Evolutionary conservation across 352 stramenopile species (phyloP), one percentile per base, ranked within the genome.

Genomic region (Globisporangium paroecandrum): DNA sequence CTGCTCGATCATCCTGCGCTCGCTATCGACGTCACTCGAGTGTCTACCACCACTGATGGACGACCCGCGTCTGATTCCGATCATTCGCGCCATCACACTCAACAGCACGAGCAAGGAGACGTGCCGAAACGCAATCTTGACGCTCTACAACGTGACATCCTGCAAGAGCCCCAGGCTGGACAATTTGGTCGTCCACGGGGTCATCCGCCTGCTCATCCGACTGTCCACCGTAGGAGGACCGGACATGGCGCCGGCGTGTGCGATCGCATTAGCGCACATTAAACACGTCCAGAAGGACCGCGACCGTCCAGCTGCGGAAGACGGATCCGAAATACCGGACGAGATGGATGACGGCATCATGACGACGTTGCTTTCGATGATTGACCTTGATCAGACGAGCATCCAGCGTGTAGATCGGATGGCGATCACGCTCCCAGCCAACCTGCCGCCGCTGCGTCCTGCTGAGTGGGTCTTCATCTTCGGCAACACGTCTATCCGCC

Each of bases 331-430:
- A 24, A 58, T 78, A 27, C 70, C 76, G 6, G 78, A 90, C 46
- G 76, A 87, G 41, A 89, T 93, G 79, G 81, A 92, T 32, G 78
- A 83, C 32, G 87, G 87, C 13, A 79, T 93, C 9, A 73, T 94
- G 29, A 73, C 74, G 7, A 86, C 85, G n/a, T 67, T 94, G 32
- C 56, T 94, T 38, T 77, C 87, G 1, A 92, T 94, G 87, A 87
- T 92, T 62, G 87, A 94, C 41, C 72, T 93, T 15, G 85, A 93
- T 58, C 80, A 77, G 24, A 61, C 76, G 9, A 82, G 69, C 24
- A 89, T 94, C 25, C 83, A 91, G 68, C 81, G 82, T 9, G 78
- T 91, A 13, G 87, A 94, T 46, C 81, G 82, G 56, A 74, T 89
- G 66, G 85, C 85, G 0, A 72, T 75, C 34, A 68, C 82, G 3